These are phyloP conservation scores for Dendrobium nobile DNA, from an alignment of 106 monocot species.

Conservation along the genomic window DNA sequence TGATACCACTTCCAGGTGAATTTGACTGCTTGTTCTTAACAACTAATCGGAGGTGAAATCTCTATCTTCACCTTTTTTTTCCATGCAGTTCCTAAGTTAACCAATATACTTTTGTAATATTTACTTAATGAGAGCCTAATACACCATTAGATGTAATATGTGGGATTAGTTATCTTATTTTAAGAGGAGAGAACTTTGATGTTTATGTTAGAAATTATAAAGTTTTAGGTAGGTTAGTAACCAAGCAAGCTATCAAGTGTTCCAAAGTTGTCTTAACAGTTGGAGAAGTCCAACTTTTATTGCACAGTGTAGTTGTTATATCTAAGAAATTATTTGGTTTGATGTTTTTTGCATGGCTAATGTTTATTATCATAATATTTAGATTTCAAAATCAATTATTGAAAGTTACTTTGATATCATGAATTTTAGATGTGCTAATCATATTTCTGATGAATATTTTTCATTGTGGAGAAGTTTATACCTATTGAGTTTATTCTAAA, in stretches of 20 bases:
- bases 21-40: background rate
- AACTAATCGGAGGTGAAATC: background rate
- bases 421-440: too few relatives aligned
- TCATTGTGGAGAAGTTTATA: too few relatives aligned
- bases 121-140: background rate
- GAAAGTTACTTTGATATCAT: too few relatives aligned
- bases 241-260: background rate
- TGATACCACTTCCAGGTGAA: background rate
- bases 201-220: background rate
- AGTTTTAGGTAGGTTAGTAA: background rate
- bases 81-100: background rate
- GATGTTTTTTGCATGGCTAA: background rate
- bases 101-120: background rate
- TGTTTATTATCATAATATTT: background rate
- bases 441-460: too few relatives aligned
- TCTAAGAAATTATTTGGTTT: background rate
- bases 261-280: background rate
- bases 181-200: background rate
- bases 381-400: too few relatives aligned
- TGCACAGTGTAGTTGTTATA: background rate
- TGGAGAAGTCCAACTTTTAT: background rate
- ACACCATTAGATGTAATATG: background rate
- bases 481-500: too few relatives aligned
- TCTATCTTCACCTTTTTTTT: slow-evolving; percentile 2
- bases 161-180: slow-evolving; percentile 1